Base-by-base conservation (phyloP, 2,329 filamentous ascomycete genomes). In the Ramularia collo-cygni region DNA sequence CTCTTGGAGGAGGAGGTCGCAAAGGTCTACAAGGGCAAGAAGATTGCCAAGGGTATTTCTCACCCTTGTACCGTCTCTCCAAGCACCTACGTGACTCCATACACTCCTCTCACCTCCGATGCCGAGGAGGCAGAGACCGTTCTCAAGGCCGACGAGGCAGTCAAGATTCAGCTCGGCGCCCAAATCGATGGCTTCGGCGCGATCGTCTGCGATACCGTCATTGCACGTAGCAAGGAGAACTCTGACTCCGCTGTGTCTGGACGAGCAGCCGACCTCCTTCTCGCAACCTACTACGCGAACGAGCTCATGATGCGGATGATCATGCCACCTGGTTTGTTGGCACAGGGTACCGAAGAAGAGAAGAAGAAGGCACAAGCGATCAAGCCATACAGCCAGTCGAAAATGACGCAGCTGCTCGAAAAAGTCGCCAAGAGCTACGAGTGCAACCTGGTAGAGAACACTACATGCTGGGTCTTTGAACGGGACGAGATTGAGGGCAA, bases 21-120 rank as follows among this genome's bases (percentile, higher is more conserved):
- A 62, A 96, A 96, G 75, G 90, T 98, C 60, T 98, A 92, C 78
- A 89, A 94, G 66, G 90, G 89, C 68, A 96, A 96, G 77, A 96
- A 95, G 75, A 82, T 95, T 61, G 66, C 72, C 64, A 98, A 98
- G 77, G 92, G 90, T 61, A 85, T 95, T 68, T 80, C 84, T 41
- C 89, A 95, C 73, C 92, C 92, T 43, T 94, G 87, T 44, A 98
- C 92, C 48, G 79, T 98, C 64, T 96, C 92, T 18, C 92, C 92
- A 49, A 85, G 83, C 67, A 84, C 89, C 50, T 93, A 88, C 69
- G 81, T 98, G 65, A 98, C 92, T 41, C 92, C 92, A 37, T 96
- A 95, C 74, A 98, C 92, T 33, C 92, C 92, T 37, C 75, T 98
- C 56, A 80, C 79, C 54, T 81, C 88, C 50, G 92, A 98, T 60